Percentiles rank a stretch among this genome's conserved stretches.
phyloP scores from a whole-genome alignment of 1,284 basidiomycete genomes.

The Trichosporon asahii region DNA sequence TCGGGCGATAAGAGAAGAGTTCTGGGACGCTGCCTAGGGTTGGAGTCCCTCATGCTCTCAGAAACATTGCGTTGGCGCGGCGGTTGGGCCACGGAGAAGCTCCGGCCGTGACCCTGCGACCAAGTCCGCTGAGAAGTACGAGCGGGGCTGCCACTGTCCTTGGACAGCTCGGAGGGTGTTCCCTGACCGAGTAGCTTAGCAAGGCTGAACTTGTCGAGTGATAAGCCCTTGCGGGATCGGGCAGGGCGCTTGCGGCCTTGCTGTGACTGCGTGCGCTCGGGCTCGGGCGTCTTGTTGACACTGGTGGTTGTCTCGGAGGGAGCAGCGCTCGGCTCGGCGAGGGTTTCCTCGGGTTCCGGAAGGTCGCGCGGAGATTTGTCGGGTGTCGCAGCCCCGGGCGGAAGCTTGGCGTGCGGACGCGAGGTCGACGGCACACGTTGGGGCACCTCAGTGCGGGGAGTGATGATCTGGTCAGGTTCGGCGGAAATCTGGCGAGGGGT shows the following conservation, averaged over 20 bases:
- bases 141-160: constrained; percentile 15
- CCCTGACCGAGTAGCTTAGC: constrained; percentile 59
- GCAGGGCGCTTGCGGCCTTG: constrained; percentile 39
- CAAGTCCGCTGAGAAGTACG: constrained; percentile 16
- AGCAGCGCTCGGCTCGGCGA: neutral
- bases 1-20: constrained; percentile 2
- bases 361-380: constrained; percentile 18
- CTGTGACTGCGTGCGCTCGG: constrained; percentile 20
- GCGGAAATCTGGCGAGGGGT: neutral
- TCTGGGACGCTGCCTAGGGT: neutral
- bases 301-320: neutral
- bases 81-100: constrained; percentile 16
- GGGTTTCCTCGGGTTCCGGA: neutral
- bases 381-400: constrained; percentile 22
- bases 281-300: constrained; percentile 20
- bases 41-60: constrained; percentile 5
- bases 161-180: constrained; percentile 14
- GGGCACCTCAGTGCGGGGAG: neutral
- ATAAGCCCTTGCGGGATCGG: constrained; percentile 61
- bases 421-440: constrained; percentile 8
- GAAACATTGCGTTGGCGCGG: constrained; percentile 7
- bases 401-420: constrained; percentile 14
- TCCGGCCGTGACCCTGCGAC: constrained; percentile 19
- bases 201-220: constrained; percentile 70
- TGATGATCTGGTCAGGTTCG: constrained; percentile 5